Conservation (phyloP, 169 alveolate genomes). For the Plasmodium chabaudi region DNA sequence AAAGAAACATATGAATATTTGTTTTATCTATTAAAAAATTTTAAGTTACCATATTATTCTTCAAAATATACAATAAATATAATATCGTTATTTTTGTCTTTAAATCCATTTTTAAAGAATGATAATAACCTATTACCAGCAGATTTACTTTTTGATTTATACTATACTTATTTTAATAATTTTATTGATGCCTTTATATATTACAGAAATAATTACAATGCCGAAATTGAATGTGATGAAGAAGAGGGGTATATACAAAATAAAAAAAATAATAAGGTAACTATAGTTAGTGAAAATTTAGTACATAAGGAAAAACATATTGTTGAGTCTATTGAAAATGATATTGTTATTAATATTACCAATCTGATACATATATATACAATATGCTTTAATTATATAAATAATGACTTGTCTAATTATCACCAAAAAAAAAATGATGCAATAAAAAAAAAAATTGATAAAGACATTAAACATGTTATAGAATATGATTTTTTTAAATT, state of each 20-base stretch:
- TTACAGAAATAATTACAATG: slow-evolving; percentile 55
- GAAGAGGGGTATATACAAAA: slow-evolving; percentile 34
- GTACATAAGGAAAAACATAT: slow-evolving; percentile 42
- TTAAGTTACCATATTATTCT: slow-evolving; percentile 67
- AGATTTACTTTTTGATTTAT: slow-evolving; percentile 65
- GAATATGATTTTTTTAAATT: slow-evolving; percentile 57
- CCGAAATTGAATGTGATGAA: slow-evolving; percentile 57
- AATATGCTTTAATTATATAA: slow-evolving; percentile 58
- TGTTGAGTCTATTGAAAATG: slow-evolving; percentile 53
- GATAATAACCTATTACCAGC: slow-evolving; percentile 26
- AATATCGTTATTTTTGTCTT: slow-evolving; percentile 70
- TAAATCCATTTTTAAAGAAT: slow-evolving; percentile 31
- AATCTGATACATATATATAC: slow-evolving; percentile 63
- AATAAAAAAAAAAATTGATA: slow-evolving; percentile 32
- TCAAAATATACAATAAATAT: slow-evolving; percentile 74
- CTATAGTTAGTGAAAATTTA: slow-evolving; percentile 43
- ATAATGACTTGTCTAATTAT: slow-evolving; percentile 53
- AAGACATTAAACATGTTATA: slow-evolving; percentile 15
- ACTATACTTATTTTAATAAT: slow-evolving; percentile 49
- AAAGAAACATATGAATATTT: slow-evolving; percentile 75
- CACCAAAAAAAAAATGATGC: slow-evolving; percentile 39
- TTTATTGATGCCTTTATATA: slow-evolving; percentile 43
- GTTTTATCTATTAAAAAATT: slow-evolving; percentile 59
- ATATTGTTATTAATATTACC: slow-evolving; percentile 26
- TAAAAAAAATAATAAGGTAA: slow-evolving; percentile 21